Base-by-base conservation (phyloP, 139 green algal species). In the Deuterostichococcus epilithicus region DNA sequence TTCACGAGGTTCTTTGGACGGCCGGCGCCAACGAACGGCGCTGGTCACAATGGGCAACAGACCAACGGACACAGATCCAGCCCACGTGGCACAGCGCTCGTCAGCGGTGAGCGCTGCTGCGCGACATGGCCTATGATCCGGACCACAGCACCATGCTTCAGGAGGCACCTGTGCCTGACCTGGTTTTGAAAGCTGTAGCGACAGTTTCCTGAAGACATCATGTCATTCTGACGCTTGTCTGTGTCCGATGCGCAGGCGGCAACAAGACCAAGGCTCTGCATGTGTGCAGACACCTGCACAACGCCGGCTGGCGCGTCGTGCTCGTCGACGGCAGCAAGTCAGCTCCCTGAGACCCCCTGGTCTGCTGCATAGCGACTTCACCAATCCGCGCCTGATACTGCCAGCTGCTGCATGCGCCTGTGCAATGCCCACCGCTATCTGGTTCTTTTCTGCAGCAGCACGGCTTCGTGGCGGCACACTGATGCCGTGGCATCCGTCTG, bases 191-290 rank as follows among this genome's bases (percentile, higher is more conserved):
- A 3, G 36, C 35, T 30, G 44, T 34, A 22, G 6, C 3, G 42
- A 18, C 22, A 73, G 28, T 28, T 32, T 74, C 3, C 38, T 60
- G 15, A 32, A 32, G 3, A 74, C 15, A 32, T 35, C 6, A 5
- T 5, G 28, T 59, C 0, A 5, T 37, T 74, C 23, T 52, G 42
- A 52, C 42, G 42, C 42, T 52, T 1, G 58, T 65, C 5, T 28
- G 28, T 52, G 25, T 30, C 26, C 25, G 28, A n/a, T n/a, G n/a
- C 15, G 70, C 73, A 83, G 78, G 78, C 34, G 78, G 42, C 22
- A 73, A 78, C 28, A 83, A 66, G 45, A 79, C 73, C 20, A 83
- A 83, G 52, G 73, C 63, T 5, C 67, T 83, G 73, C 73, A 78
- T 26, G 45, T 79, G n/a, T 72, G 35, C 52, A 68, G 78, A n/a